Conservation (phyloP, 257 asterid species). For the Nicotiana undulata region DNA sequence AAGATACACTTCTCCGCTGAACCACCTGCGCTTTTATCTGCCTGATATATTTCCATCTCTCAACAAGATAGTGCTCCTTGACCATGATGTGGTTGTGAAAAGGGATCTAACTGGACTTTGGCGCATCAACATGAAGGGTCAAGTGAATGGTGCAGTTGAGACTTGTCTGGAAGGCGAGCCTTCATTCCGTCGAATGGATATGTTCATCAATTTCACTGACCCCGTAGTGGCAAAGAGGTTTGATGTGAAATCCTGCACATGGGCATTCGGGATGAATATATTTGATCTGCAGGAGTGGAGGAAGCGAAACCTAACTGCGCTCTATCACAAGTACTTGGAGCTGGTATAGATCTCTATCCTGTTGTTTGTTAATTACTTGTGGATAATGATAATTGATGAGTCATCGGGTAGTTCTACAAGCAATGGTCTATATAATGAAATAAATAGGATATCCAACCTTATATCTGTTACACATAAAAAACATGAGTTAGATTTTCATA, state of each 20-base stretch:
- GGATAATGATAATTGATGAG: background rate
- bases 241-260: constrained; percentile 48
- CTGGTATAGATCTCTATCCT: constrained; percentile 27
- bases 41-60: constrained; percentile 53
- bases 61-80: constrained; percentile 46
- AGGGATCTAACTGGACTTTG: constrained; percentile 46
- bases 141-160: constrained; percentile 55
- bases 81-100: constrained; percentile 50
- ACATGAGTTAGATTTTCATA: background rate
- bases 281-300: constrained; percentile 51
- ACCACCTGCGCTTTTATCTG: constrained; percentile 56
- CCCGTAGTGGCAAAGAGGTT: constrained; percentile 41
- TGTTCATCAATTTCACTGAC: constrained; percentile 50
- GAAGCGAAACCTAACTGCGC: constrained; percentile 41
- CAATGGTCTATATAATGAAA: background rate
- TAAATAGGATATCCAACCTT: background rate
- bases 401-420: background rate
- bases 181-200: constrained; percentile 47
- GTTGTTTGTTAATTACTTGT: background rate
- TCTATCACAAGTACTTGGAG: constrained; percentile 51
- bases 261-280: constrained; percentile 64
- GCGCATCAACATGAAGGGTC: constrained; percentile 41
- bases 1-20: constrained; percentile 55
- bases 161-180: constrained; percentile 35
- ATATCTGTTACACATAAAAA: background rate